Conservation (phyloP, 2,329 filamentous ascomycete species). For the Botrytis fabae region DNA sequence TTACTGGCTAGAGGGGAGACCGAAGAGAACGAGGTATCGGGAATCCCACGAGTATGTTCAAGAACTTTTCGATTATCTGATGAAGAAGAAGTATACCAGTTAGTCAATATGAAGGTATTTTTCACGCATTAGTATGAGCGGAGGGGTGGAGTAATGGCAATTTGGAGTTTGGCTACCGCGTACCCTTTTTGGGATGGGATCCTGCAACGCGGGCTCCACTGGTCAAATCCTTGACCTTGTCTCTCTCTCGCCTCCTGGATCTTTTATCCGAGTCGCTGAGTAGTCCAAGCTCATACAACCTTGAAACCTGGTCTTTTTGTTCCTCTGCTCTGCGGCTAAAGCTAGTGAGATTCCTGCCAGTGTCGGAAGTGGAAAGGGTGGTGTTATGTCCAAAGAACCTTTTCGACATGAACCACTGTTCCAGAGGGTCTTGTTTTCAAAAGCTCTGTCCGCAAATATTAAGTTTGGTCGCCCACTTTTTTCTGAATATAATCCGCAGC, state of each 20-base stretch:
- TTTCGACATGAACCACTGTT: constrained; percentile 36
- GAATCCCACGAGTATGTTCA: constrained; percentile 24
- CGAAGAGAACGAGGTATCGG: constrained; percentile 23
- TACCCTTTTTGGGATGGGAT: constrained; percentile 38
- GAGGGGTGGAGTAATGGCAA: constrained; percentile 29
- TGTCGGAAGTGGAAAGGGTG: constrained; percentile 11
- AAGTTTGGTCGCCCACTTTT: not conserved
- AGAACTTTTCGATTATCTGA: constrained; percentile 24
- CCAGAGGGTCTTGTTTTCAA: not conserved
- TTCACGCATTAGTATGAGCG: constrained; percentile 23
- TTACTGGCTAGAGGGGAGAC: constrained; percentile 26
- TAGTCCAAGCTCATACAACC: constrained; percentile 41
- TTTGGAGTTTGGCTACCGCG: constrained; percentile 30
- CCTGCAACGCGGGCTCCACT: constrained; percentile 38
- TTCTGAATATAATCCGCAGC: not conserved
- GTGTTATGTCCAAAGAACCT: constrained; percentile 29
- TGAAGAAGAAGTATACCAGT: constrained; percentile 23
- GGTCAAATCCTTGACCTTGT: constrained; percentile 33
- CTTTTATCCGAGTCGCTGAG: constrained; percentile 36
- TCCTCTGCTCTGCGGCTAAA: constrained; percentile 26
- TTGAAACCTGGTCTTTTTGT: constrained; percentile 37
- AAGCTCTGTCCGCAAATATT: constrained; percentile 2
- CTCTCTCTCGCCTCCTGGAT: constrained; percentile 36
- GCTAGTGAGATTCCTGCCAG: constrained; percentile 18
- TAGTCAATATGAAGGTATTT: constrained; percentile 24